Evolutionary conservation across 148 eudicot species (phyloP).

Genomic region (Mesembryanthemum crystallinum): DNA sequence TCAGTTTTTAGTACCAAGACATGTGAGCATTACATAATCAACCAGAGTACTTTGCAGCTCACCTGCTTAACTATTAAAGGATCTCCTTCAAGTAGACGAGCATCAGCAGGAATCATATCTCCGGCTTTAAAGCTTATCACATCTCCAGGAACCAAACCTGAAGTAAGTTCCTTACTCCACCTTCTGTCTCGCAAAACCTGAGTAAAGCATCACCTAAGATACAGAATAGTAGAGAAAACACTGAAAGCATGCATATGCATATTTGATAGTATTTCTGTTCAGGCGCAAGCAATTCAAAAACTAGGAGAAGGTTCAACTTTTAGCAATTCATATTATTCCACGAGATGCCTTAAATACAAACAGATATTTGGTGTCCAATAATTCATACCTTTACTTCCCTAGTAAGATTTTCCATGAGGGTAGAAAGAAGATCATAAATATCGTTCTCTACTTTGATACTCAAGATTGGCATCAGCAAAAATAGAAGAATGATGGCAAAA

Average conservation of each 20-base stretch:
- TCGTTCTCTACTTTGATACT: background rate
- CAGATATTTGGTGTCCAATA: background rate
- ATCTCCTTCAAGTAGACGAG: constrained; percentile 9
- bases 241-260: no score
- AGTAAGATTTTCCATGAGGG: no score
- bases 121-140: constrained; percentile 7
- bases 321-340: background rate
- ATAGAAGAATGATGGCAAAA: background rate
- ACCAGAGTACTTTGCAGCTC: background rate
- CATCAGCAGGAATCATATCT: constrained; percentile 13
- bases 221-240: no score
- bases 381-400: background rate
- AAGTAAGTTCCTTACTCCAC: background rate
- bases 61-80: background rate
- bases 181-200: constrained; percentile 4
- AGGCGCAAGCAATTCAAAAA: no score
- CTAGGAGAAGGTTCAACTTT: no score
- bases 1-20: background rate
- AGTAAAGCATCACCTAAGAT: no score
- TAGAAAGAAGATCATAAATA: no score
- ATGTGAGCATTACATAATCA: no score
- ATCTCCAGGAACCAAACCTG: background rate
- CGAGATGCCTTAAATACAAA: background rate
- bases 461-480: background rate
- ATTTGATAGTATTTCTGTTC: no score